phyloP scores from a whole-genome alignment of 805 yeast genomes.

The Candida oleophila region DNA sequence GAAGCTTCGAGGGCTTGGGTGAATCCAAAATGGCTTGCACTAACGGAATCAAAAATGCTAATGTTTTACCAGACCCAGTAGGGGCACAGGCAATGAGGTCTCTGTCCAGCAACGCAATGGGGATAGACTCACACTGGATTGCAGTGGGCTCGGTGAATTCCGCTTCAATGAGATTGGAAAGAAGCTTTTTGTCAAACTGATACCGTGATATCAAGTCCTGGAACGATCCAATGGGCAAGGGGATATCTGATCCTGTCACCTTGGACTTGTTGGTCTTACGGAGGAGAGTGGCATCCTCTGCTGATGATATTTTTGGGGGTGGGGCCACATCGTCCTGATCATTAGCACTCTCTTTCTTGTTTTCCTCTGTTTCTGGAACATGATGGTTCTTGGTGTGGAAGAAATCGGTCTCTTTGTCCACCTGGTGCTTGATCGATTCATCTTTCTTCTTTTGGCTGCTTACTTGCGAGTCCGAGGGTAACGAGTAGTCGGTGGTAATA shows the following conservation, averaged over 20 bases:
- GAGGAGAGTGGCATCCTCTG: constrained; percentile 58
- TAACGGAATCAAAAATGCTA: constrained; percentile 94
- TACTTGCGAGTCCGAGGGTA: constrained; percentile 23
- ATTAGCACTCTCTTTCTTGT: constrained; percentile 14
- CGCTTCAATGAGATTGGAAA: constrained; percentile 62
- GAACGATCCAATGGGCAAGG: constrained; percentile 89
- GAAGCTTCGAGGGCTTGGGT: constrained; percentile 25
- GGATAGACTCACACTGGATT: constrained; percentile 89
- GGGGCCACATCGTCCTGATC: constrained; percentile 32
- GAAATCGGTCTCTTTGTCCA: constrained; percentile 79
- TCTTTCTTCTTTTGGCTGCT: constrained; percentile 30
- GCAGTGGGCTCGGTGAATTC: constrained; percentile 88
- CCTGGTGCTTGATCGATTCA: constrained; percentile 44
- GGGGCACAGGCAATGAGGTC: constrained; percentile 96
- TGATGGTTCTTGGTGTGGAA: constrained; percentile 58
- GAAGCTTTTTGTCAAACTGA: constrained; percentile 55
- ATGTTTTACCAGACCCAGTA: constrained; percentile 98
- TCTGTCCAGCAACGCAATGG: constrained; percentile 84
- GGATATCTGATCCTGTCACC: constrained; percentile 80
- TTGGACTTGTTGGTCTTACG: constrained; percentile 66
- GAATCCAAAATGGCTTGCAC: constrained; percentile 48
- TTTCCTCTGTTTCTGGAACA: constrained; percentile 11
- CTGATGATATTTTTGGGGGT: constrained; percentile 45
- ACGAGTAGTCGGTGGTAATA: constrained; percentile 41
- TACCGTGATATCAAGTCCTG: constrained; percentile 74